These are phyloP conservation scores for Neodidymelliopsis sp. DNA, from an alignment of 2,329 filamentous ascomycete genomes.

Conservation along the genomic window DNA sequence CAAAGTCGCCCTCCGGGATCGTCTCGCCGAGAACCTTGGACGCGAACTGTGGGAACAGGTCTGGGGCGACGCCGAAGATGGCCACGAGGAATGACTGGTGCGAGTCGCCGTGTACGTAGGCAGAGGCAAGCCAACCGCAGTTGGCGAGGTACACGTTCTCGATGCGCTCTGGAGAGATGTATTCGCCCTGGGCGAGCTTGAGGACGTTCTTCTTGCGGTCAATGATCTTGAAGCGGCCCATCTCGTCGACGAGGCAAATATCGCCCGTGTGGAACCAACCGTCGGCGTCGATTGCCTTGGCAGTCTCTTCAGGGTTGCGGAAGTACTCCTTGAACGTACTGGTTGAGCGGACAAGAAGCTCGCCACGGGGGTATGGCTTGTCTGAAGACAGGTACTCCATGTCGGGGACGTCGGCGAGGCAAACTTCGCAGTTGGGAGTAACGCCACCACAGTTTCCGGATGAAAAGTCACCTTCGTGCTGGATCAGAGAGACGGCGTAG, in stretches of 20 bases:
- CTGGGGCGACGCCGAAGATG: constrained; percentile 87
- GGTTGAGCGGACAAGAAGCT: constrained; percentile 84
- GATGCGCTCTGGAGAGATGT: constrained; percentile 95
- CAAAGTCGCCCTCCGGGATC: constrained; percentile 69
- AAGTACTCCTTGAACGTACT: constrained; percentile 86
- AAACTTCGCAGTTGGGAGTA: constrained; percentile 73
- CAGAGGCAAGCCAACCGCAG: constrained; percentile 77
- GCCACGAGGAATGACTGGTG: constrained; percentile 82
- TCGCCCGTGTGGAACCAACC: constrained; percentile 99
- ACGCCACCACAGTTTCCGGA: constrained; percentile 84
- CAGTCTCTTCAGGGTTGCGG: constrained; percentile 87
- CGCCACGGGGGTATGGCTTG: constrained; percentile 87
- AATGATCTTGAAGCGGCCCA: constrained; percentile 90
- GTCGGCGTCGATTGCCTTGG: constrained; percentile 80
- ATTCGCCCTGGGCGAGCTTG: constrained; percentile 97
- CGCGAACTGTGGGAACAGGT: constrained; percentile 81
- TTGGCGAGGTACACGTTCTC: constrained; percentile 93
- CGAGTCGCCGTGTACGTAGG: constrained; percentile 90
- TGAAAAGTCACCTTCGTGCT: constrained; percentile 73
- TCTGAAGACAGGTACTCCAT: constrained; percentile 92
- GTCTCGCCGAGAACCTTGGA: constrained; percentile 75
- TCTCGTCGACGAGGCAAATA: constrained; percentile 82
- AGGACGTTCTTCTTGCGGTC: constrained; percentile 99
- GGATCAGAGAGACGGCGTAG: constrained; percentile 78
- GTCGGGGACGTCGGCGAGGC: constrained; percentile 86